Percentiles rank a stretch among this genome's conserved stretches.
Conservation (phyloP, 306 rosid genomes). For the Rubus idaeus region DNA sequence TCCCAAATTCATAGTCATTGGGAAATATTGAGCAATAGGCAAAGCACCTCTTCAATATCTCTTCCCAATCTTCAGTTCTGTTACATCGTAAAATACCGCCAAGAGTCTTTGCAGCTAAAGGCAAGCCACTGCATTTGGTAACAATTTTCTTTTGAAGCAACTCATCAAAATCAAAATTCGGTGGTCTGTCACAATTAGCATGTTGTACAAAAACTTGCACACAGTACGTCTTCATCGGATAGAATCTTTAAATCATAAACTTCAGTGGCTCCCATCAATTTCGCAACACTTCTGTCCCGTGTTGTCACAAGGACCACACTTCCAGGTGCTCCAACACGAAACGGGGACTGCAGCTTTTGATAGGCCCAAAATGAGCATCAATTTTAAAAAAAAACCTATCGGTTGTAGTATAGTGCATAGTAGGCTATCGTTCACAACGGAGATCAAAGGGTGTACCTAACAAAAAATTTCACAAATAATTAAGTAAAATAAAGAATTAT, state of each 20-base stretch:
- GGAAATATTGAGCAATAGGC: conserved; percentile 1
- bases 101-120: conserved; percentile 23
- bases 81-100: conserved; percentile 23
- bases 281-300: neutral
- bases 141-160: conserved; percentile 5
- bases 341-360: neutral
- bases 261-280: no score
- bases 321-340: conserved; percentile 3
- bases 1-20: neutral
- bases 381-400: no score
- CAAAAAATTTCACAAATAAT: no score
- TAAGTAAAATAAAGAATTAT: no score
- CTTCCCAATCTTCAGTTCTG: conserved; percentile 6
- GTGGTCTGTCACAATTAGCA: neutral
- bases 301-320: conserved; percentile 31
- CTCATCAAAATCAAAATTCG: neutral
- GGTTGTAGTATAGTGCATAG: no score
- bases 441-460: no score
- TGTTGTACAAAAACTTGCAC: conserved; percentile 10
- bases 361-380: no score
- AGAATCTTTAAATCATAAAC: no score
- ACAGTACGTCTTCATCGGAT: no score
- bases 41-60: conserved; percentile 24
- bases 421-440: no score
- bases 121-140: conserved; percentile 27